Evolutionary conservation across 352 stramenopile species (phyloP).

Genomic region (Thalassiosira mediterranea): DNA sequence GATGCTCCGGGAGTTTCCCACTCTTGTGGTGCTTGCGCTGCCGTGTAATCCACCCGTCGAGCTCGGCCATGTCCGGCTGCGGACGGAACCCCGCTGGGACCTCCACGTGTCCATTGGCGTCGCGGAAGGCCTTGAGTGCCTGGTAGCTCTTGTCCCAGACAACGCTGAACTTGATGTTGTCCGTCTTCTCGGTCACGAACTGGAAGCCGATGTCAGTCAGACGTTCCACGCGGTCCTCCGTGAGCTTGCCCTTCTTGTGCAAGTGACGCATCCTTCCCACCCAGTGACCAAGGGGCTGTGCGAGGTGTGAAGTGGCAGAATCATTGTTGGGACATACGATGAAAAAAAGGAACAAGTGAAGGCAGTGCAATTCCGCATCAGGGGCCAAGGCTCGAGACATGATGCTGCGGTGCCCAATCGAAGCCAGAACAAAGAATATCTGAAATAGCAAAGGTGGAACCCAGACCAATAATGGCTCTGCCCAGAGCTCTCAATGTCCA

Average conservation of each 20-base stretch:
- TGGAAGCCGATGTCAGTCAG: constrained; percentile 31
- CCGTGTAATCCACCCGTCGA: constrained; percentile 27
- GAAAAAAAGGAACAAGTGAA: no score
- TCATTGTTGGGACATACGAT: no score
- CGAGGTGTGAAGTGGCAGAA: no score
- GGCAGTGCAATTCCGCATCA: no score
- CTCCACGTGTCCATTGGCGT: constrained; percentile 21
- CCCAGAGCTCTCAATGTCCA: no score
- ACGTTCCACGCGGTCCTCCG: neutral
- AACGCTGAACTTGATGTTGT: constrained; percentile 23
- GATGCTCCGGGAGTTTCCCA: constrained; percentile 5
- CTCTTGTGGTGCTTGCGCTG: constrained; percentile 25
- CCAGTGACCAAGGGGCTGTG: constrained; percentile 14
- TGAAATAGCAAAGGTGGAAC: no score
- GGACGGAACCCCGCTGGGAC: constrained; percentile 7
- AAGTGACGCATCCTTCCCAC: constrained; percentile 17
- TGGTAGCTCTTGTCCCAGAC: constrained; percentile 20
- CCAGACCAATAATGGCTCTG: no score
- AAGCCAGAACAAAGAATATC: no score
- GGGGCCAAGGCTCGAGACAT: no score
- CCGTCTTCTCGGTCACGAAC: constrained; percentile 10
- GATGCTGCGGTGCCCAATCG: no score
- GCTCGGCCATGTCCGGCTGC: neutral
- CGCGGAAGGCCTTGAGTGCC: constrained; percentile 11
- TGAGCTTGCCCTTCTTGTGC: constrained; percentile 13